phyloP scores from a whole-genome alignment of 106 monocot genomes.

The Phalaenopsis aphrodite region DNA sequence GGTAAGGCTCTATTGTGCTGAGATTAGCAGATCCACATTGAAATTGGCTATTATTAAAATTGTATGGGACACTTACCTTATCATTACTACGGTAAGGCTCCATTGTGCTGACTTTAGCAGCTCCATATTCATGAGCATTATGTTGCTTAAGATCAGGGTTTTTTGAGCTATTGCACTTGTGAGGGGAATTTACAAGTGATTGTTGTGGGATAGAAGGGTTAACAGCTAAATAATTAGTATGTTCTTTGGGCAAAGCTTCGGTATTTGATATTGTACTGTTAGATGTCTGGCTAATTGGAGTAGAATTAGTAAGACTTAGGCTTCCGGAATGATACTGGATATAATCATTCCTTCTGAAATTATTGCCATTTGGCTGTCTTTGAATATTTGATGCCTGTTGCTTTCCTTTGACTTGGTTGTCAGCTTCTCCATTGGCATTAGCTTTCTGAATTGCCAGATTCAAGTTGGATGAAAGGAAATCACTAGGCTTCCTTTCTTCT shows the following conservation, averaged over 20 bases:
- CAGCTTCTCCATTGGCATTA: constrained; percentile 26
- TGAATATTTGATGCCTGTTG: constrained; percentile 5
- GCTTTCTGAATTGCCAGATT: not conserved
- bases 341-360: constrained; percentile 11
- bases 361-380: constrained; percentile 12
- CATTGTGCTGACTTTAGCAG: not conserved
- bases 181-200: not conserved
- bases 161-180: not conserved
- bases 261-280: not conserved
- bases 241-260: no score
- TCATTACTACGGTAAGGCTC: not conserved
- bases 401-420: constrained; percentile 26
- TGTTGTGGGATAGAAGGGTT: not conserved
- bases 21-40: not conserved
- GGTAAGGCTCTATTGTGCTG: not conserved
- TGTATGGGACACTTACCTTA: not conserved
- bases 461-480: not conserved
- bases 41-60: not conserved
- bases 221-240: not conserved
- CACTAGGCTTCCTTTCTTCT: constrained; percentile 15
- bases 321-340: constrained; percentile 7
- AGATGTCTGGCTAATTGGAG: not conserved
- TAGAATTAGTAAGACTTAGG: not conserved
- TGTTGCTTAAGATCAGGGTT: not conserved
- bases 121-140: not conserved